These are phyloP conservation scores for Blastocystis sp. DNA, from an alignment of 352 stramenopile genomes.

Conservation along the genomic window DNA sequence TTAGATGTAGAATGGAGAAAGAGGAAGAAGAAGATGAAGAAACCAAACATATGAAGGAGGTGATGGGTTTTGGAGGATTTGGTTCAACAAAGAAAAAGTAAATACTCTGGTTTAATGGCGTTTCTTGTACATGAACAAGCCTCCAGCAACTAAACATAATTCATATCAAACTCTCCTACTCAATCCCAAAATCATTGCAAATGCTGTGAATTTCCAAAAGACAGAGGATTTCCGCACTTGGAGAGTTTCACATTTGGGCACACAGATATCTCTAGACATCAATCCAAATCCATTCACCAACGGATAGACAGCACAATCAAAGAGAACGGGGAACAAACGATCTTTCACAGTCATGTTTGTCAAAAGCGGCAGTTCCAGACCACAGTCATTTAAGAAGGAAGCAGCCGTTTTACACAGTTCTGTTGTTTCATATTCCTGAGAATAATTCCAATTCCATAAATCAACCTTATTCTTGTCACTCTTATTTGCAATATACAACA, in stretches of 20 bases:
- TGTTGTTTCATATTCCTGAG: conserved; percentile 6
- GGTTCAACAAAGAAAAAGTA: conserved; percentile 34
- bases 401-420: neutral
- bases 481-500: conserved; percentile 52
- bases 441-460: neutral
- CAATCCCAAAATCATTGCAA: conserved; percentile 15
- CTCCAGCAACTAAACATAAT: conserved; percentile 22
- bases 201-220: neutral
- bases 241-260: neutral
- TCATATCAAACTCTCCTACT: neutral
- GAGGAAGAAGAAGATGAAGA: conserved; percentile 32
- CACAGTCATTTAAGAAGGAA: conserved; percentile 20
- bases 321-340: conserved; percentile 31
- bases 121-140: conserved; percentile 22
- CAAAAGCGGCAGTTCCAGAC: conserved; percentile 17
- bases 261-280: conserved; percentile 21
- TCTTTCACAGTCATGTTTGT: conserved; percentile 22
- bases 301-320: conserved; percentile 19
- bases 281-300: neutral
- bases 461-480: conserved; percentile 4
- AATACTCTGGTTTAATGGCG: neutral
- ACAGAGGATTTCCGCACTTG: neutral
- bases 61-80: conserved; percentile 39
- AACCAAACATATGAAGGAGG: conserved; percentile 4
- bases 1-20: conserved; percentile 64